Percentiles rank a stretch among this genome's conserved stretches.
Evolutionary conservation across 805 yeast species (phyloP).

Genomic region (Blastobotrys terrestris): DNA sequence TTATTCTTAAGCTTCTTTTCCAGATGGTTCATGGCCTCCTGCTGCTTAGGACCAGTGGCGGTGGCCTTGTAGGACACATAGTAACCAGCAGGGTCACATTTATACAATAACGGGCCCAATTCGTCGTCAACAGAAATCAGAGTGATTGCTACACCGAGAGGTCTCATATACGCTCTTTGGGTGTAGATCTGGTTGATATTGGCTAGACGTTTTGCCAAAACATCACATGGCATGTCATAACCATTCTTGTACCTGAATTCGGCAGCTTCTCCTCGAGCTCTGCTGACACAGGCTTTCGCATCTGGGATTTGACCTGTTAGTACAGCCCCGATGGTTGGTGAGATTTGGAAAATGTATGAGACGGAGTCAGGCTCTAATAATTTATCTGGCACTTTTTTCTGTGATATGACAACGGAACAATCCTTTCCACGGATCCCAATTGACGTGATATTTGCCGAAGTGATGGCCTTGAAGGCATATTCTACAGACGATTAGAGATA

Average conservation of each 20-base stretch:
- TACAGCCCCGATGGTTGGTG: conserved; percentile 78
- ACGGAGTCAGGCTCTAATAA: conserved; percentile 83
- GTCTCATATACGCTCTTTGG: conserved; percentile 98
- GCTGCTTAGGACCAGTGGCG: conserved; percentile 96
- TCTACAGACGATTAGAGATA: conserved; percentile 39
- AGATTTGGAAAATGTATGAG: conserved; percentile 75
- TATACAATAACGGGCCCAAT: conserved; percentile 80
- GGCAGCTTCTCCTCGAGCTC: conserved; percentile 94
- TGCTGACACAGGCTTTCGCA: conserved; percentile 80
- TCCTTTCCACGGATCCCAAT: conserved; percentile 83
- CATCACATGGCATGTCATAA: conserved; percentile 94
- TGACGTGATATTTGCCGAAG: conserved; percentile 84
- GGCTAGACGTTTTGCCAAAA: conserved; percentile 90
- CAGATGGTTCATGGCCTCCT: conserved; percentile 82
- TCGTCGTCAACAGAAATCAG: conserved; percentile 85
- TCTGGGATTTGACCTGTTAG: conserved; percentile 92
- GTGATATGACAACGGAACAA: conserved; percentile 82
- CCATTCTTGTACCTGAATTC: conserved; percentile 93
- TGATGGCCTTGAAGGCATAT: conserved; percentile 96
- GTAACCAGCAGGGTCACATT: conserved; percentile 97
- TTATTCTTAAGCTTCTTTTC: conserved; percentile 84
- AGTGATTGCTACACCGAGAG: conserved; percentile 89
- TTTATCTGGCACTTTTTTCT: conserved; percentile 95
- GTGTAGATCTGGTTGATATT: conserved; percentile 93
- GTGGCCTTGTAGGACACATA: conserved; percentile 86